Evolutionary conservation across 495 filamentous ascomycete species (phyloP).

Genomic region (Annulohypoxylon bovei): DNA sequence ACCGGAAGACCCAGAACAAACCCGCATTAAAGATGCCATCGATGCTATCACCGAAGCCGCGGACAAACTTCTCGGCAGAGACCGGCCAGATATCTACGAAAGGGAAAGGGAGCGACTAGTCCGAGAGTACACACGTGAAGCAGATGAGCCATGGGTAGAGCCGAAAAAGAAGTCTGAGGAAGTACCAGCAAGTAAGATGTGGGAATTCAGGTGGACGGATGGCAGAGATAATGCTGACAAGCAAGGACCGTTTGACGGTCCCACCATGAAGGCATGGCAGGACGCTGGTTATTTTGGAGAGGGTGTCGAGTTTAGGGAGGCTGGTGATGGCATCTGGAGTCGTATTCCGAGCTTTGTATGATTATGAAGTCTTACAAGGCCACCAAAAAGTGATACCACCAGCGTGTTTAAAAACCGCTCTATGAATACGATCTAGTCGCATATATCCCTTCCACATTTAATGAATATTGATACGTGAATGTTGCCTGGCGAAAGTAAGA

Average conservation of each 20-base stretch:
- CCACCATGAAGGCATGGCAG: conserved; percentile 88
- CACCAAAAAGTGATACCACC: conserved; percentile 23
- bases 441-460: not conserved
- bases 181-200: conserved; percentile 62
- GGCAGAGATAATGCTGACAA: conserved; percentile 80
- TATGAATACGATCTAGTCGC: not conserved
- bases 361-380: conserved; percentile 29
- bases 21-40: conserved; percentile 73
- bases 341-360: conserved; percentile 69
- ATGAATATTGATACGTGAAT: not conserved
- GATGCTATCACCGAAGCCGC: conserved; percentile 87
- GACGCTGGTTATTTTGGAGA: conserved; percentile 93
- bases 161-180: conserved; percentile 44
- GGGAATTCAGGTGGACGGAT: conserved; percentile 94
- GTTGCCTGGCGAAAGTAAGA: not conserved
- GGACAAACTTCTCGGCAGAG: conserved; percentile 81
- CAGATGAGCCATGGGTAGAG: conserved; percentile 91
- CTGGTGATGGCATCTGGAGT: conserved; percentile 71
- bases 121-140: conserved; percentile 84
- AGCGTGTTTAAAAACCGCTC: not conserved
- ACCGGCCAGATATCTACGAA: conserved; percentile 89
- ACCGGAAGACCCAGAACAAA: conserved; percentile 75
- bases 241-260: conserved; percentile 87
- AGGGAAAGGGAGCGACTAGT: conserved; percentile 84
- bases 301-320: conserved; percentile 84